Percentiles rank a stretch among this genome's conserved stretches.
These are phyloP conservation scores for Chlorophyllum brunneum DNA, from an alignment of 768 basidiomycete species.

Conservation along the genomic window DNA sequence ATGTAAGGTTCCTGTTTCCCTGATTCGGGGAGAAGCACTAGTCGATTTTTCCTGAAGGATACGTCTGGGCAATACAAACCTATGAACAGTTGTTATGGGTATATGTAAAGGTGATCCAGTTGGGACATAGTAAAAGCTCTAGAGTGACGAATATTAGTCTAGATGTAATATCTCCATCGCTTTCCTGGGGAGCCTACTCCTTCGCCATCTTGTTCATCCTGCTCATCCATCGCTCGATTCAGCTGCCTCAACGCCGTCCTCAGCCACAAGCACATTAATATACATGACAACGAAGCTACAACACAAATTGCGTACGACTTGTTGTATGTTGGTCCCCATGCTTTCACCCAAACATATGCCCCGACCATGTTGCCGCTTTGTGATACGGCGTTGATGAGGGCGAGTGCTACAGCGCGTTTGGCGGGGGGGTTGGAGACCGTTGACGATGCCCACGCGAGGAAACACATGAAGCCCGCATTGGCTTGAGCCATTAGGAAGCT, in stretches of 20 bases:
- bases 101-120: too few relatives aligned
- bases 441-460: slow-evolving; percentile 50
- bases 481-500: slow-evolving; percentile 79
- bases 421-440: slow-evolving; percentile 62
- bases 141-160: neutral
- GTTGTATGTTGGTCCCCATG: slow-evolving; percentile 69
- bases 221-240: slow-evolving; percentile 36
- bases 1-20: too few relatives aligned
- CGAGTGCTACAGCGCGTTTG: slow-evolving; percentile 88
- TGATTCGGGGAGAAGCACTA: too few relatives aligned
- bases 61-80: too few relatives aligned
- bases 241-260: slow-evolving; percentile 37
- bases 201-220: slow-evolving; percentile 30
- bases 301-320: slow-evolving; percentile 75
- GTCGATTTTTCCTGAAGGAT: too few relatives aligned
- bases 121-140: too few relatives aligned
- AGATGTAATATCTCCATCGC: slow-evolving; percentile 6
- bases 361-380: slow-evolving; percentile 84
- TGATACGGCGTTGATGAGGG: slow-evolving; percentile 76
- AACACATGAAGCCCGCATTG: slow-evolving; percentile 68
- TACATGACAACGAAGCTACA: slow-evolving; percentile 44
- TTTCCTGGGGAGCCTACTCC: slow-evolving; percentile 27
- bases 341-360: slow-evolving; percentile 69
- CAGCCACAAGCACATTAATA: slow-evolving; percentile 49
- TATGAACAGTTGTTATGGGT: too few relatives aligned